These are phyloP conservation scores for Areca catechu DNA, from an alignment of 176 grass and related monocot species.

Conservation along the genomic window DNA sequence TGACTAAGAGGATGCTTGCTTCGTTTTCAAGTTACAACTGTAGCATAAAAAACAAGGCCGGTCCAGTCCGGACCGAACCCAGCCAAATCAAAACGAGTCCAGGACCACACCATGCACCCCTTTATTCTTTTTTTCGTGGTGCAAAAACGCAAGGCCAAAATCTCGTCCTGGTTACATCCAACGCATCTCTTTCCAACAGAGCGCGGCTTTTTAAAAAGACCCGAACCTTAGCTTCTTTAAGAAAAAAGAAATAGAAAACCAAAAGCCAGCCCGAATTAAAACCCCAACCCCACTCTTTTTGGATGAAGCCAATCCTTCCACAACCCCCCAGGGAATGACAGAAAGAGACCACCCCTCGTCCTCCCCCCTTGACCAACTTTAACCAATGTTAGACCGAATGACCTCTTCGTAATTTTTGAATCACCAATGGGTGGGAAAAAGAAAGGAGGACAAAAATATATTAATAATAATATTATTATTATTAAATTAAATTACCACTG, in stretches of 20 bases:
- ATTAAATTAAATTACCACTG: too few species aligned
- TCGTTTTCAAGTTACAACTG: too few species aligned
- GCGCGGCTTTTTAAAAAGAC: constrained; percentile 3
- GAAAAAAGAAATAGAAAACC: background rate
- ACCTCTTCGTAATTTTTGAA: too few species aligned
- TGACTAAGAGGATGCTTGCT: too few species aligned
- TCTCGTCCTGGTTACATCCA: background rate
- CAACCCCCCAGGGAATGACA: background rate
- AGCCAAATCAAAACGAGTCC: background rate
- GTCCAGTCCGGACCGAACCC: too few species aligned
- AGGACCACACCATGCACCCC: background rate
- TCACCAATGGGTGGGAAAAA: too few species aligned
- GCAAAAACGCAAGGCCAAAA: background rate
- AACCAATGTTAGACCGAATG: background rate
- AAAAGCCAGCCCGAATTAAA: background rate
- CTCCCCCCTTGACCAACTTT: background rate
- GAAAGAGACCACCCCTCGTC: background rate
- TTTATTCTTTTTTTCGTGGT: constrained; percentile 3
- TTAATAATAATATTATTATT: too few species aligned
- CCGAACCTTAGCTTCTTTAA: background rate
- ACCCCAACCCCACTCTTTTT: background rate
- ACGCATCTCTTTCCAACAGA: constrained; percentile 1
- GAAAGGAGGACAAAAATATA: too few species aligned
- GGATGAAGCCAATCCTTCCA: background rate
- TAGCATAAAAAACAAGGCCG: too few species aligned